Base-by-base conservation (phyloP, 1,139 yeast genomes). In the Sugiyamaella japonica region DNA sequence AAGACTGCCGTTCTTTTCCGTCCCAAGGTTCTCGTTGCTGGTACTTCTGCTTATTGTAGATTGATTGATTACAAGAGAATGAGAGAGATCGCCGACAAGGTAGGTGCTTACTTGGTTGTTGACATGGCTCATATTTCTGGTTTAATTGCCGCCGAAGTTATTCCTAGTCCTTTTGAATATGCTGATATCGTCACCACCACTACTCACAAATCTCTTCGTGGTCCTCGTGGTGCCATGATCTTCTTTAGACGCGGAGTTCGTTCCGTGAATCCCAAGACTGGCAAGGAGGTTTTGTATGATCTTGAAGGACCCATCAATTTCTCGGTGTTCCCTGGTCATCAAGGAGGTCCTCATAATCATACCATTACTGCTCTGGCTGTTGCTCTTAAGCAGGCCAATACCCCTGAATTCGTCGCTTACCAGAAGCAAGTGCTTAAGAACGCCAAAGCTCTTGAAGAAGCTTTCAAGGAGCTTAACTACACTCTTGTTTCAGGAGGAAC, bases 91-190 rank as follows among this genome's bases (percentile, higher is more conserved):
- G 96, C 97, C 57, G 95, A 89, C 73, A 86, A 83, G 70, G 95
- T 91, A 61, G 96, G 96, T 59, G 97, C 97, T 52, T 90, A 89
- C 73, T 79, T 91, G 61, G 78, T 91, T 70, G 85, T 89, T 59
- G 98, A 91, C 73, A 91, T 91, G 97, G 97, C 98, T 49, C 98
- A 91, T 71, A 91, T 89, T 63, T 89, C 97, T 31, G 98, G 98
- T 64, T 79, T 91, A 63, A 89, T 91, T 59, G 86, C 97, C 60
- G 97, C 97, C 56, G 90, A 89, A 62, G 97, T 90, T 57, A 86
- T 91, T 49, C 89, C 86, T 54, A 86, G 96, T 49, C 98, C 98
- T 59, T 91, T 91, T 79, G 93, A 89, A 70, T 85, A 84, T 74
- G 89, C 97, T 52, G 98, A 91, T 71, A 87, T 91, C 62, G 98